Percentiles rank a stretch among this genome's conserved stretches.
phyloP scores from a whole-genome alignment of 2,329 filamentous ascomycete genomes.

The Nannizziopsis arthrosporioides region DNA sequence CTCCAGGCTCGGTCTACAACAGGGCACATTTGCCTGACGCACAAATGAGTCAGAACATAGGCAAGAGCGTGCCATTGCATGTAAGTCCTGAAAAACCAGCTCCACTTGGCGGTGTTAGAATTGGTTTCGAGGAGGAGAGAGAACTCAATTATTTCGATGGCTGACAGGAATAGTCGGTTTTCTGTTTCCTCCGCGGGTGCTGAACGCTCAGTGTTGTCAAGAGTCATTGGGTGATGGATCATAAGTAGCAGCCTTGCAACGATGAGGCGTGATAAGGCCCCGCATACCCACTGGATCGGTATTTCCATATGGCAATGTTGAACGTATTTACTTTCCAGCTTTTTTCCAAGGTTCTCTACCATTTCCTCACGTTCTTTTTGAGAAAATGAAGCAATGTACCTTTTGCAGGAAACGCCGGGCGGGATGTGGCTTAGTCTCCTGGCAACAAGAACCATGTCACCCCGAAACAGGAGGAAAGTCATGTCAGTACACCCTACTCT shows the following conservation, averaged over 20 bases:
- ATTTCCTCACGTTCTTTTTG: slow-evolving; percentile 33
- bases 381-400: slow-evolving; percentile 13
- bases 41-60: slow-evolving; percentile 50
- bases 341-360: slow-evolving; percentile 43
- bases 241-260: slow-evolving; percentile 69
- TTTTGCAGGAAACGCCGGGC: slow-evolving; percentile 20
- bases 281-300: slow-evolving; percentile 55
- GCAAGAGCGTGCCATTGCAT: slow-evolving; percentile 56
- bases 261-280: slow-evolving; percentile 57
- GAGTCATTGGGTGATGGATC: slow-evolving; percentile 61
- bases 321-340: slow-evolving; percentile 46
- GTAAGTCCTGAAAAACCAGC: slow-evolving; percentile 54
- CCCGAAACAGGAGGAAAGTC: slow-evolving; percentile 42
- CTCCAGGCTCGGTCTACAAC: slow-evolving; percentile 50
- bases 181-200: slow-evolving; percentile 51
- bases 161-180: slow-evolving; percentile 58
- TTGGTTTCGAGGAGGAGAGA: slow-evolving; percentile 55
- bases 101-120: slow-evolving; percentile 49
- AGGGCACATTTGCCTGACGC: slow-evolving; percentile 42
- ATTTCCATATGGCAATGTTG: slow-evolving; percentile 41
- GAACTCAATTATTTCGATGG: slow-evolving; percentile 64
- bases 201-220: slow-evolving; percentile 40
- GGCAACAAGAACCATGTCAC: slow-evolving; percentile 39
- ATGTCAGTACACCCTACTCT: slow-evolving; percentile 44
- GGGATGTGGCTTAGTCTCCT: slow-evolving; percentile 31